These are phyloP conservation scores for Stagonosporopsis rhizophila DNA, from an alignment of 2,329 filamentous ascomycete species.

Conservation along the genomic window DNA sequence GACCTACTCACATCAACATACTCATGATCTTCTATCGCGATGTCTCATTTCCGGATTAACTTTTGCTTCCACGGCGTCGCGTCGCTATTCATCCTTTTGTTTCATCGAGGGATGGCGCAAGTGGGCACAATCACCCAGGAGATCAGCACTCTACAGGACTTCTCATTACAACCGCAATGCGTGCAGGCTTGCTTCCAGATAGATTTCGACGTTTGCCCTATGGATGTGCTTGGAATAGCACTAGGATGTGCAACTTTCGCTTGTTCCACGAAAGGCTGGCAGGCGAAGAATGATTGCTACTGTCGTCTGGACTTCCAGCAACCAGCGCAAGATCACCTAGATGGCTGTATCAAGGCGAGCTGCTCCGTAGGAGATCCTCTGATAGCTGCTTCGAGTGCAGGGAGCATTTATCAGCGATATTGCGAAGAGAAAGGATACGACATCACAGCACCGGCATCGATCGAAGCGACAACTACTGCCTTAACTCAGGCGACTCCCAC, in stretches of 20 bases:
- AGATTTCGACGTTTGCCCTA: neutral
- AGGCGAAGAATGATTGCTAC: constrained; percentile 5
- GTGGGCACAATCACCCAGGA: neutral
- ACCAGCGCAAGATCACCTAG: neutral
- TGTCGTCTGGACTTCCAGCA: neutral
- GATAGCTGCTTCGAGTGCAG: neutral
- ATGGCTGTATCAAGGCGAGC: neutral
- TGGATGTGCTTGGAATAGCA: neutral
- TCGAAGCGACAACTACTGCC: neutral
- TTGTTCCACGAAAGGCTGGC: neutral
- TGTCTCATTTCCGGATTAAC: neutral
- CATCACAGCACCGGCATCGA: neutral
- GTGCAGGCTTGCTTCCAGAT: neutral
- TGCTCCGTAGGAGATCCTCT: neutral
- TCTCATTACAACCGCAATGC: neutral
- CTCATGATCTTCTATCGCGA: neutral
- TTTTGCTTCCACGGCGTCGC: neutral
- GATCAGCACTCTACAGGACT: neutral
- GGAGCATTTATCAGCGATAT: neutral
- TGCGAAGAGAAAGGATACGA: constrained; percentile 1
- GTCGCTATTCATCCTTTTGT: neutral
- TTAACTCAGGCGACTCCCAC: neutral
- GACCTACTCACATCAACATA: no score
- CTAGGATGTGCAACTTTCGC: neutral
- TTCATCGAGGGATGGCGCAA: neutral